Evolutionary conservation across 2,329 filamentous ascomycete species (phyloP), one percentile per base, ranked within the genome.

Genomic region (Nemania sp.): DNA sequence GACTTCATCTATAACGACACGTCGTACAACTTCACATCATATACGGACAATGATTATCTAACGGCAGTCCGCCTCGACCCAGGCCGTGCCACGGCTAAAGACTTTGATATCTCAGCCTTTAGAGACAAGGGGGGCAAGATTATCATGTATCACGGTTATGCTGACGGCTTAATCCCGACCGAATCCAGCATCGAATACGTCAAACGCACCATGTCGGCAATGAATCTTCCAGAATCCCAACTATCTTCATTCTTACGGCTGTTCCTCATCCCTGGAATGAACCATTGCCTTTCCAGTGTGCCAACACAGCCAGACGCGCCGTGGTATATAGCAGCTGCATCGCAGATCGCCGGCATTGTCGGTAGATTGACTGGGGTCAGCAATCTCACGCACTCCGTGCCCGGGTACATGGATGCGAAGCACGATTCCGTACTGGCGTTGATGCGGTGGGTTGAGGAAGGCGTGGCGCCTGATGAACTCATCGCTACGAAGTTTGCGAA

Each of bases 191-290:
- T 71, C 6, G 68, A 72, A 12, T 64, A 73, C 24, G 78, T 79
- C 67, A 78, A 79, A 63, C 65, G 75, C 4, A 43, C 70, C 77
- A 51, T 74, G 77, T 8, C 63, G 66, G 14, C 34, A 65, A 9
- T 77, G 73, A 0, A 75, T 76, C 72, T 61, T 55, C 2, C 59
- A 68, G 1, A 64, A 52, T 66, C 54, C 62, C 69, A n/a, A 1
- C 14, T 72, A 69, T 46, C 50, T 62, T 6, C 74, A 71, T 62
- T 63, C 40, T 59, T 61, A 31, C 59, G 64, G 28, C 76, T 72
- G 63, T 81, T 81, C 70, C 69, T 73, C 30, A 73, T 81, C 51
- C 73, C 71, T 9, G 79, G 78, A 2, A 78, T 78, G 68, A 68
- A 65, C 1, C 79, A 82, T 60, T 81, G 78, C 57, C 52, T 45